Evolutionary conservation across 2,329 filamentous ascomycete species (phyloP).

Genomic region (Epichloe elymi): DNA sequence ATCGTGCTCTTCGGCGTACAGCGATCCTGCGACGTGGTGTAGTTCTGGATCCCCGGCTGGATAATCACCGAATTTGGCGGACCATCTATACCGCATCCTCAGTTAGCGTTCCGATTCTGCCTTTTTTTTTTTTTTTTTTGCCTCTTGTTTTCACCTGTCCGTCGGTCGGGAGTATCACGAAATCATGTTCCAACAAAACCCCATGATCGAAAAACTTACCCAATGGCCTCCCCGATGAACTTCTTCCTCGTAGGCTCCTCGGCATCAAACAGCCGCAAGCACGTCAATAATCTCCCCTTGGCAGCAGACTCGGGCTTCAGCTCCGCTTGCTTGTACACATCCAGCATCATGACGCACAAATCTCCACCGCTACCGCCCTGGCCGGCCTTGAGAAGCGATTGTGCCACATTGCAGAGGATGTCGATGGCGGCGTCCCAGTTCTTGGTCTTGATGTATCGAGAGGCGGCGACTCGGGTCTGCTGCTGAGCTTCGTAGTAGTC

Average conservation of each 20-base stretch:
- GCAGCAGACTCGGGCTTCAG: conserved; percentile 60
- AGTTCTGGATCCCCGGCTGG: conserved; percentile 88
- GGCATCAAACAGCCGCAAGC: conserved; percentile 66
- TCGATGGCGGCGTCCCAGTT: conserved; percentile 81
- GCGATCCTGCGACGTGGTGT: conserved; percentile 76
- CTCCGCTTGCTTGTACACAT: conserved; percentile 81
- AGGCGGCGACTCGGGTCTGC: conserved; percentile 88
- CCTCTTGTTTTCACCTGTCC: not conserved
- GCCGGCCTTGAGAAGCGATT: conserved; percentile 77
- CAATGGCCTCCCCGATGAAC: conserved; percentile 75
- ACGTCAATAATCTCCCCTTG: conserved; percentile 63
- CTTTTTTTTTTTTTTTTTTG: not conserved
- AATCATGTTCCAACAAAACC: not conserved
- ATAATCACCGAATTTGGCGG: conserved; percentile 69
- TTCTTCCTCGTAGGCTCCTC: conserved; percentile 88
- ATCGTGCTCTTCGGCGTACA: conserved; percentile 89
- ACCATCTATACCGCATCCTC: conserved; percentile 46
- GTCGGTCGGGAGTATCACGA: not conserved
- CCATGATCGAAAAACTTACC: conserved; percentile 32
- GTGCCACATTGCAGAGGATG: conserved; percentile 71
- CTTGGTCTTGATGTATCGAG: conserved; percentile 78
- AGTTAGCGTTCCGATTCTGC: conserved; percentile 2
- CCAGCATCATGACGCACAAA: conserved; percentile 72
- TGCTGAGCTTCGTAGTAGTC: conserved; percentile 98
- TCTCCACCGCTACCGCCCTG: conserved; percentile 90